Conservation (phyloP, 768 basidiomycete species). For the Austroboletus festivus region DNA sequence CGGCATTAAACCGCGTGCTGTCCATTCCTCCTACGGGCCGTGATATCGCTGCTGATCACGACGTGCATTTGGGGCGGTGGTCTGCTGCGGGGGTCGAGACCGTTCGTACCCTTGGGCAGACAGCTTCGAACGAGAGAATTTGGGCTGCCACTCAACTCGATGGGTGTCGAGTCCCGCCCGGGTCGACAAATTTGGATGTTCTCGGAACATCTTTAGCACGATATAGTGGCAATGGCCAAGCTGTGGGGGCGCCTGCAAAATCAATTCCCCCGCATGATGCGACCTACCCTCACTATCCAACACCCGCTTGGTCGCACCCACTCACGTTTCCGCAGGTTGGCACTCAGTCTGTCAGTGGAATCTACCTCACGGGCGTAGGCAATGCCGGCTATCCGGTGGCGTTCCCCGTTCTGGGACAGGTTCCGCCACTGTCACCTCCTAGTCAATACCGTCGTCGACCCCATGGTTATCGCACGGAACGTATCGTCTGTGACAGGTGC, state of each 20-base stretch:
- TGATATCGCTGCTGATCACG: background rate
- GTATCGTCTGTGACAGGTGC: constrained; percentile 8
- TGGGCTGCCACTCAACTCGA: background rate
- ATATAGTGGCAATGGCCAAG: constrained; percentile 9
- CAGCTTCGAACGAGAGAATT: background rate
- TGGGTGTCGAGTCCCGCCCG: constrained; percentile 16
- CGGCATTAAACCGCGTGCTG: no score
- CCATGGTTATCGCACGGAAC: background rate
- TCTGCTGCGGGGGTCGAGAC: background rate
- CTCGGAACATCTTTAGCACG: background rate
- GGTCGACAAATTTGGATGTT: background rate
- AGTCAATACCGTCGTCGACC: background rate
- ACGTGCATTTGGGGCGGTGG: background rate
- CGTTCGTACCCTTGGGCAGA: background rate
- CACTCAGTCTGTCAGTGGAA: background rate
- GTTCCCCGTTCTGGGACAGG: constrained; percentile 4
- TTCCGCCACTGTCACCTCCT: background rate
- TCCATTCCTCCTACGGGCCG: background rate
- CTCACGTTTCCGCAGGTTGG: background rate
- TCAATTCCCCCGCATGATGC: background rate
- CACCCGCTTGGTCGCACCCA: background rate
- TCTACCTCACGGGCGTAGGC: background rate
- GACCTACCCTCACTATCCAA: background rate
- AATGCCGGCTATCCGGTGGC: background rate
- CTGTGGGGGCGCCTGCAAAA: constrained; percentile 20